Evolutionary conservation across 2,329 filamentous ascomycete species (phyloP), one percentile per base, ranked within the genome.

Genomic region (Colletotrichum sp.): DNA sequence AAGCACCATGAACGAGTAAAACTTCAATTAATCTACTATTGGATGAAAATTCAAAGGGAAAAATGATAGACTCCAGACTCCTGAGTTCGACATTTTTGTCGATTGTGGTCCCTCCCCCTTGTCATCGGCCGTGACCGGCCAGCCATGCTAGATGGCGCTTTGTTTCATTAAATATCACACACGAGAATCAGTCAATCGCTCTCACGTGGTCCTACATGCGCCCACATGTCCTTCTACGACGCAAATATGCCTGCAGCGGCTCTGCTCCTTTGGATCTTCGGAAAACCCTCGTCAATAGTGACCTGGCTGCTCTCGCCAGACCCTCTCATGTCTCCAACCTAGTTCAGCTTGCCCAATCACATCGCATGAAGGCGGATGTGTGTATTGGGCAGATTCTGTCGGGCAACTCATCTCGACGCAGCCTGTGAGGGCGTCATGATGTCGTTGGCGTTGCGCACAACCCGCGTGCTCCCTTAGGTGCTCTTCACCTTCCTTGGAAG

Each of bases 401-500:
- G n/a, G 24, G 39, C 36, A 16, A n/a, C 8, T 18, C 22, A n/a
- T 32, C 52, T 8, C n/a, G 9, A 34, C 39, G 44, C 44, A 48
- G 44, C 44, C 44, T 48, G n/a, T 48, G 10, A 48, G n/a, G 44
- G 44, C 44, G 44, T 48, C 44, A 22, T 48, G n/a, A 32, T 10
- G 22, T 34, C n/a, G 15, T 16, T 10, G 68, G 8, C 52, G 52
- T 24, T 12, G 16, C 6, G 4, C 44, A 10, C 34, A 60, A n/a
- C n/a, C 8, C 32, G 18, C 6, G 10, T 52, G 18, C 10, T 16
- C 22, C 13, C 32, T 62, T 73, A 75, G 22, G 64, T 68, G 74
- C 57, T 75, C 64, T 75, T 75, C 6, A 44, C 36, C 77, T 84
- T 87, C 79, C 88, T 88, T 28, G 90, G 89, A 32, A 93, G 82